phyloP scores from a whole-genome alignment of 306 rosid genomes.

The Vicia villosa region DNA sequence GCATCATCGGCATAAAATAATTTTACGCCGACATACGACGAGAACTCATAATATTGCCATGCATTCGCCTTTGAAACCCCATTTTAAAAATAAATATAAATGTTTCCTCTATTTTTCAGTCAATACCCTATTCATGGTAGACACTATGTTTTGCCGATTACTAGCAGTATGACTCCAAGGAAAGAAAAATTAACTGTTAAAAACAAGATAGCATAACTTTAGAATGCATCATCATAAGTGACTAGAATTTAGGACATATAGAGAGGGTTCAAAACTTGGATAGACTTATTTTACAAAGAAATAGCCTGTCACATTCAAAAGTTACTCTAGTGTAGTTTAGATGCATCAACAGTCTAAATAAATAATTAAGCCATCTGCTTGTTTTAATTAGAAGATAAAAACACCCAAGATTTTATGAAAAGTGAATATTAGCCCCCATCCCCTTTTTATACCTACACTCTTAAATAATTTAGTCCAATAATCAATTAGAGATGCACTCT shows the following conservation, averaged over 20 bases:
- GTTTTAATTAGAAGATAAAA: slow-evolving; percentile 17
- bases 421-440: slow-evolving; percentile 18
- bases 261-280: slow-evolving; percentile 1
- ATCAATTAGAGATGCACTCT: slow-evolving; percentile 15
- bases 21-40: too few species aligned
- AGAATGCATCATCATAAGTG: slow-evolving; percentile 3
- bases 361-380: slow-evolving; percentile 13
- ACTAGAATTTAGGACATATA: too few species aligned
- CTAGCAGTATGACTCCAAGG: neutral
- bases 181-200: slow-evolving; percentile 2
- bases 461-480: slow-evolving; percentile 17
- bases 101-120: too few species aligned
- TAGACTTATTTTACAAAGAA: slow-evolving; percentile 17
- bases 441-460: too few species aligned
- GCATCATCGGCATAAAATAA: too few species aligned
- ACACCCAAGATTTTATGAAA: slow-evolving; percentile 4
- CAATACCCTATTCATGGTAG: too few species aligned
- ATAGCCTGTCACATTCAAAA: slow-evolving; percentile 6
- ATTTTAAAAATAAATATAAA: too few species aligned
- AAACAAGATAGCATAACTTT: slow-evolving; percentile 19
- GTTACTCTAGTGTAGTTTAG: neutral
- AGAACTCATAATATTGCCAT: too few species aligned
- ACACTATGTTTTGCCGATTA: too few species aligned
- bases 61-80: too few species aligned
- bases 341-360: slow-evolving; percentile 16